Evolutionary conservation across 805 yeast species (phyloP).

Genomic region (Nematodospora valgi): DNA sequence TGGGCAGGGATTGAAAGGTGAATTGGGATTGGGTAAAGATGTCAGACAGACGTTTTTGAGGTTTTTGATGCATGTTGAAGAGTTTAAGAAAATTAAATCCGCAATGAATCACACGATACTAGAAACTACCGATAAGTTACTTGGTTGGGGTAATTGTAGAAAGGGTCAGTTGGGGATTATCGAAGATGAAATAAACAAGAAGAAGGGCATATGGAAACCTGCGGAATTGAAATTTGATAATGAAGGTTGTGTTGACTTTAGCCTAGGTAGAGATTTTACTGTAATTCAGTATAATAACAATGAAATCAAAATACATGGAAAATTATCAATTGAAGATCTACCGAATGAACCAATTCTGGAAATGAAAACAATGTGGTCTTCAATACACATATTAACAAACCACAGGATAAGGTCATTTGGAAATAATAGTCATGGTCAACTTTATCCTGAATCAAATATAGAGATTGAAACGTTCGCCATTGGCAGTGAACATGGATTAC

Average conservation of each 20-base stretch:
- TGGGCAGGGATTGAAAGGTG: slow-evolving; percentile 74
- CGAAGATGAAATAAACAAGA: slow-evolving; percentile 3
- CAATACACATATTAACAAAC: slow-evolving; percentile 50
- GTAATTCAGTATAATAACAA: slow-evolving; percentile 24
- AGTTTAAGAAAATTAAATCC: slow-evolving; percentile 19
- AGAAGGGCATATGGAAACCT: slow-evolving; percentile 22
- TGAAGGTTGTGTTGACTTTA: slow-evolving; percentile 12
- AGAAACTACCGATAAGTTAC: slow-evolving; percentile 37
- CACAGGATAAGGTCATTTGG: slow-evolving; percentile 50
- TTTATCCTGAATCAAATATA: slow-evolving; percentile 17
- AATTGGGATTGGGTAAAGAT: slow-evolving; percentile 51
- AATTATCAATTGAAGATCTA: slow-evolving; percentile 4
- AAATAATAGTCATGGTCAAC: slow-evolving; percentile 74
- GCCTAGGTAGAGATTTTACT: slow-evolving; percentile 61
- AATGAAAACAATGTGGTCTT: slow-evolving; percentile 69
- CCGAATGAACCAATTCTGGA: slow-evolving; percentile 2
- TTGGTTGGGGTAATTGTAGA: slow-evolving; percentile 69
- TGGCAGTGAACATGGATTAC: slow-evolving; percentile 89
- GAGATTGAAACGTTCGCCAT: slow-evolving; percentile 30
- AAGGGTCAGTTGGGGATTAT: slow-evolving; percentile 50
- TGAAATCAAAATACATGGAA: slow-evolving; percentile 17
- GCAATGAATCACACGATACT: slow-evolving; percentile 48
- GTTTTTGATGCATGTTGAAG: slow-evolving; percentile 4
- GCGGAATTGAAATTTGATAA: slow-evolving; percentile 13
- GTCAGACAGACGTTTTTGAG: slow-evolving; percentile 8